Percentiles rank a stretch among this genome's conserved stretches.
Conservation (phyloP, 192 early-diverging fungal genomes). For the Coemansia sp. region DNA sequence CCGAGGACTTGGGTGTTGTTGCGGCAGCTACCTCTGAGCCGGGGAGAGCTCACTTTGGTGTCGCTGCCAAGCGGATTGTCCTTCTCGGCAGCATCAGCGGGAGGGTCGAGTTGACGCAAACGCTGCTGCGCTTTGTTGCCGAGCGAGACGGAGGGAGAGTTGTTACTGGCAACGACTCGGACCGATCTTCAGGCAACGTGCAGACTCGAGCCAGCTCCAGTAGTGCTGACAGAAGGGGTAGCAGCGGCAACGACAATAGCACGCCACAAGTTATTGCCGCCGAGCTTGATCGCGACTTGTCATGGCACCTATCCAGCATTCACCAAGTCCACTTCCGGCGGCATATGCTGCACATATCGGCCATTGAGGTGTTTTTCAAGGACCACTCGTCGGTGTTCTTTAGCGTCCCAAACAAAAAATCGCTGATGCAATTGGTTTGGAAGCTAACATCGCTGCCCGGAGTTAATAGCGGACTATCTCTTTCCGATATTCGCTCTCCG, state of each 20-base stretch:
- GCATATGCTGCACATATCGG: slow-evolving; percentile 46
- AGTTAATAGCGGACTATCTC: slow-evolving; percentile 29
- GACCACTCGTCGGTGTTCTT: slow-evolving; percentile 44
- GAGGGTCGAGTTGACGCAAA: slow-evolving; percentile 36
- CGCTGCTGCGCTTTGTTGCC: slow-evolving; percentile 30
- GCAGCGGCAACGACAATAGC: neutral
- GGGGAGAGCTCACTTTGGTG: slow-evolving; percentile 23
- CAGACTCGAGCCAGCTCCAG: neutral
- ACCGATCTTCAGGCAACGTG: neutral
- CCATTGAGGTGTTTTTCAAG: slow-evolving; percentile 48
- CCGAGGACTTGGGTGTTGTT: slow-evolving; percentile 36
- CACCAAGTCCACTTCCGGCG: slow-evolving; percentile 48
- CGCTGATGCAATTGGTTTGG: slow-evolving; percentile 45
- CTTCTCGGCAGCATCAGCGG: slow-evolving; percentile 39
- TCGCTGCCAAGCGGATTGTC: slow-evolving; percentile 29
- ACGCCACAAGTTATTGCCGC: slow-evolving; percentile 27
- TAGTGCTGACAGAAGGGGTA: neutral
- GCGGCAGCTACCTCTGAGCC: slow-evolving; percentile 17
- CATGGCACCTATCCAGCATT: slow-evolving; percentile 41
- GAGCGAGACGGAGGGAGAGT: slow-evolving; percentile 25
- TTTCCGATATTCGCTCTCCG: slow-evolving; percentile 43
- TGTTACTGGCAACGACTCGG: slow-evolving; percentile 17
- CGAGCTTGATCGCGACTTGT: slow-evolving; percentile 37
- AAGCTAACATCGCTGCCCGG: slow-evolving; percentile 44
- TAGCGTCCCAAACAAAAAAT: slow-evolving; percentile 37